phyloP scores from a whole-genome alignment of 2,329 filamentous ascomycete species.

The Trichoderma sp. region DNA sequence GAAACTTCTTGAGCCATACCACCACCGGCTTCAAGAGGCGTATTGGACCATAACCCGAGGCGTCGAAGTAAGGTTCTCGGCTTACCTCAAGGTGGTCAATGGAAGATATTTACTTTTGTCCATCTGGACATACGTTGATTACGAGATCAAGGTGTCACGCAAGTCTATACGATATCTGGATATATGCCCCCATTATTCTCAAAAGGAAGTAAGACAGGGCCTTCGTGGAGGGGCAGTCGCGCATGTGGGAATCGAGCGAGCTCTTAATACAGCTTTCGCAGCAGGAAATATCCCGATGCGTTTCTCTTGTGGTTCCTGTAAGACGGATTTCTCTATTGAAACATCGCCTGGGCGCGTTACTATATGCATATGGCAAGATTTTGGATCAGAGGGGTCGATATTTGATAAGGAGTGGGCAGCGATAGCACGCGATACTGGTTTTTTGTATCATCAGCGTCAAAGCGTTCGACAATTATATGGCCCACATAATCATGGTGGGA shows the following conservation, averaged over 20 bases:
- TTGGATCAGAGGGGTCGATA: conserved; percentile 25
- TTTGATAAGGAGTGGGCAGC: background rate
- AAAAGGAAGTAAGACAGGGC: too few relatives aligned
- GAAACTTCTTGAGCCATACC: background rate
- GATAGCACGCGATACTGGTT: background rate
- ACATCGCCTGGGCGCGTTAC: background rate
- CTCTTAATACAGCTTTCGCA: background rate
- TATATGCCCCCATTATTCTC: background rate
- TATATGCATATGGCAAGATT: conserved; percentile 24
- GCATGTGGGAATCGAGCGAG: background rate
- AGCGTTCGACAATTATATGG: background rate
- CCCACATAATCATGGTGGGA: background rate
- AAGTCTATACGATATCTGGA: background rate
- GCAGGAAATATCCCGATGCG: background rate
- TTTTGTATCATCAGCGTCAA: background rate
- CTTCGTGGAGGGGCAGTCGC: too few relatives aligned
- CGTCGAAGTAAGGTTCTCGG: background rate
- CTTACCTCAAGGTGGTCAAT: conserved; percentile 18
- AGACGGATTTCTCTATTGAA: conserved; percentile 17
- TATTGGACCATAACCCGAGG: background rate
- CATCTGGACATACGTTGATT: background rate
- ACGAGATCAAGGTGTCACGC: background rate
- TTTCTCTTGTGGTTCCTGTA: conserved; percentile 20
- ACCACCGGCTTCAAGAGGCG: background rate
- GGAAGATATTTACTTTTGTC: conserved; percentile 25